Conservation (phyloP, 2,329 filamentous ascomycete genomes). For the Ampelomyces quisqualis region DNA sequence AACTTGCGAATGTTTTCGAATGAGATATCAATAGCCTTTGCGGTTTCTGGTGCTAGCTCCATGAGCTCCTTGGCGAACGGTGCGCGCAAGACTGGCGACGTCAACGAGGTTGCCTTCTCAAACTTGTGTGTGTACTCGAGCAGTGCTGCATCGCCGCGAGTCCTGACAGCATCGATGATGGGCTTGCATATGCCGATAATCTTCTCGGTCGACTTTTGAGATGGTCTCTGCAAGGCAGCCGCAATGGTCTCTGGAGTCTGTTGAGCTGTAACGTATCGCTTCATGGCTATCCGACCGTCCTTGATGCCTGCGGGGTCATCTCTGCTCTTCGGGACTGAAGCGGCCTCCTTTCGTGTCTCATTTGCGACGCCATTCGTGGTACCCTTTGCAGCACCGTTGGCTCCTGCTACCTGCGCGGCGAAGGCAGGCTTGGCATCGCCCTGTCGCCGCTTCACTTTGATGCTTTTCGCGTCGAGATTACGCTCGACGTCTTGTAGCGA, state of each 20-base stretch:
- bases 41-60: constrained; percentile 79
- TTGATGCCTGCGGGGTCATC: constrained; percentile 54
- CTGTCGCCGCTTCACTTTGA: constrained; percentile 90
- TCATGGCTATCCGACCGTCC: constrained; percentile 74
- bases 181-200: constrained; percentile 89
- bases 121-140: constrained; percentile 97
- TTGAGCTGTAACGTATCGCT: constrained; percentile 68
- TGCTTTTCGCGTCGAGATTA: constrained; percentile 89
- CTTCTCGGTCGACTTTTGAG: constrained; percentile 89
- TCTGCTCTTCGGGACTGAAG: constrained; percentile 55
- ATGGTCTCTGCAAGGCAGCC: constrained; percentile 79
- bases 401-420: constrained; percentile 67
- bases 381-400: constrained; percentile 16
- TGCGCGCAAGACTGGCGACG: constrained; percentile 82
- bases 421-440: constrained; percentile 95
- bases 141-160: constrained; percentile 81
- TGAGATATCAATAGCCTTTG: constrained; percentile 87
- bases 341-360: constrained; percentile 53
- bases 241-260: constrained; percentile 66
- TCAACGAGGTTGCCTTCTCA: constrained; percentile 89
- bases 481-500: constrained; percentile 85
- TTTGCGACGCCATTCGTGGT: constrained; percentile 32
- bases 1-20: constrained; percentile 95
- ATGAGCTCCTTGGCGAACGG: constrained; percentile 86
- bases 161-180: constrained; percentile 84